These are phyloP conservation scores for Fusarium pseudoanthophilum DNA, from an alignment of 2,329 filamentous ascomycete genomes.

Conservation along the genomic window DNA sequence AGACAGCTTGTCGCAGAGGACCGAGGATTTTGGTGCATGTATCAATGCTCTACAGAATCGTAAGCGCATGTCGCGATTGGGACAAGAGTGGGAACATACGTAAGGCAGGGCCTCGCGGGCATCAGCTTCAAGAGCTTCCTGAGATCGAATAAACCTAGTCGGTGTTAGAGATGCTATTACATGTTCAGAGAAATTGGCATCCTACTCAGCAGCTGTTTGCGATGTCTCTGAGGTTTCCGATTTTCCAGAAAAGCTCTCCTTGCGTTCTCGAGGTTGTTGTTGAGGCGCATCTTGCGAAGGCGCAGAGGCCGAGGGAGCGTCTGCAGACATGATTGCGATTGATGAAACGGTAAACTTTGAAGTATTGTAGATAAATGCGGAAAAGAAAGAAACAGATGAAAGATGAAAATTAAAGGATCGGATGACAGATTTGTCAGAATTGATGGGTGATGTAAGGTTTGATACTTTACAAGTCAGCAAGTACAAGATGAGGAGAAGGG, in stretches of 20 bases:
- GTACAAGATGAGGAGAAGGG: slow-evolving; percentile 18
- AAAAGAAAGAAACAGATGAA: background rate
- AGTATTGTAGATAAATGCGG: background rate
- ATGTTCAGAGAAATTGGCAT: rapidly evolving
- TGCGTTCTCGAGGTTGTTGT: slow-evolving; percentile 52
- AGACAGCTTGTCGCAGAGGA: slow-evolving; percentile 85
- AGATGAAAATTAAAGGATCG: background rate
- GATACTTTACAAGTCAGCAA: background rate
- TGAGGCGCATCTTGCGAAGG: slow-evolving; percentile 38
- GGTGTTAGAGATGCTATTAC: background rate
- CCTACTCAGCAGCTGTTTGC: slow-evolving; percentile 78
- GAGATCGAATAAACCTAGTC: slow-evolving; percentile 82
- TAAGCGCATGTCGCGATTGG: slow-evolving; percentile 34
- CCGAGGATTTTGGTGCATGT: slow-evolving; percentile 92
- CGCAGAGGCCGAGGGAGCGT: slow-evolving; percentile 48
- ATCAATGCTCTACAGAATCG: slow-evolving; percentile 78
- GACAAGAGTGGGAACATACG: slow-evolving; percentile 60
- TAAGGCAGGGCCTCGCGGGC: slow-evolving; percentile 95
- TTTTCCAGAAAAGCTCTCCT: slow-evolving; percentile 68
- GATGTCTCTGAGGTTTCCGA: slow-evolving; percentile 69
- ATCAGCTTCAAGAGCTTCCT: slow-evolving; percentile 92
- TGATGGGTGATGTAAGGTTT: slow-evolving; percentile 20
- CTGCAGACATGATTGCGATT: slow-evolving; percentile 51
- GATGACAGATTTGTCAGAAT: background rate
- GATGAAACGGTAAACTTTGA: background rate